Evolutionary conservation across 1,284 basidiomycete genomes (phyloP), one percentile per base, ranked within the genome.

Genomic region (Cutaneotrichosporon cutaneum): DNA sequence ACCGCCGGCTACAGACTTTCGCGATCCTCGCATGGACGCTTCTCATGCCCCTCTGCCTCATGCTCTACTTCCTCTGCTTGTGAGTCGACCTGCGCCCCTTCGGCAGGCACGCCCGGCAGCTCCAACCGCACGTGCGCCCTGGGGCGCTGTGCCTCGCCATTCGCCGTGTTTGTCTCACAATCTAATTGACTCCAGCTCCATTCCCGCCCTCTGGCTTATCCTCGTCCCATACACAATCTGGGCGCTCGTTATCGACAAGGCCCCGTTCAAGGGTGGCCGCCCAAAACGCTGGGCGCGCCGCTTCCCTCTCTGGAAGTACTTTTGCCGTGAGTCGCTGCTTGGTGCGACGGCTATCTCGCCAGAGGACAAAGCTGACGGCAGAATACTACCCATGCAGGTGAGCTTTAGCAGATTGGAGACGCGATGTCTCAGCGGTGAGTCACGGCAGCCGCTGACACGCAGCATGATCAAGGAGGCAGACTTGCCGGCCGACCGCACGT

Each of bases 11-110:
- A 59, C 92, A 95, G 81, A 94, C 89, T 61, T 82, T 91, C 58
- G 88, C 86, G 0, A 94, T 99, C 45, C 89, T 94, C 13, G 72
- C 88, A 56, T 97, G 92, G 92, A 90, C 90, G 16, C 84, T 89
- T 13, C 82, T 88, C 72, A 86, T 97, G 56, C 86, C 90, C 3
- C 82, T 90, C 64, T 85, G 84, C 55, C 77, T 88, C 16, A 85
- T 86, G 67, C 53, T 86, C 50, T 97, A 92, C 81, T 83, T 95
- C 56, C 76, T 90, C 22, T 82, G 92, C 39, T 88, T 90, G 92
- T 95, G 72, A 73, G 89, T 81, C 14, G 7, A 8, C 22, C 13
- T 10, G 26, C 16, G 2, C 22, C 22, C 3, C n/a, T 22, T 26
- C 9, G 45, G 22, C 45, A 26, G 22, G 36, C 36, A 42, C 36